These are phyloP conservation scores for Podospora fimiseda DNA, from an alignment of 495 filamentous ascomycete genomes.

Conservation along the genomic window DNA sequence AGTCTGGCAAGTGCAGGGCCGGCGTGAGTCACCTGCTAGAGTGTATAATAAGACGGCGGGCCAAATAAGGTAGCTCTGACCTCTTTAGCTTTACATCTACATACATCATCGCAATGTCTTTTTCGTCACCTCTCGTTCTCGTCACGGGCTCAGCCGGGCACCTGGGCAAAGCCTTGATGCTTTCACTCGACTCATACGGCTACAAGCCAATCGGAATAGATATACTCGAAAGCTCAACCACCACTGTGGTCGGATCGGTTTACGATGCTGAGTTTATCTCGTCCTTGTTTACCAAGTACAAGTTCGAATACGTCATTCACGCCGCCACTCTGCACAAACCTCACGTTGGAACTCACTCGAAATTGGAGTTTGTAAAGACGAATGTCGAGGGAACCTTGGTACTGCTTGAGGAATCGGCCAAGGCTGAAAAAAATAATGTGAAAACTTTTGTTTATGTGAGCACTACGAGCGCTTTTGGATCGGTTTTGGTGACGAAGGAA, in stretches of 20 bases:
- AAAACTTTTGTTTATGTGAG: conserved; percentile 25
- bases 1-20: no score
- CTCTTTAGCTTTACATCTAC: no score
- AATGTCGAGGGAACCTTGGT: conserved; percentile 22
- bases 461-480: conserved; percentile 28
- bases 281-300: conserved; percentile 14
- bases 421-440: neutral
- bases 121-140: conserved; percentile 15
- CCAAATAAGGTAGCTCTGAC: no score
- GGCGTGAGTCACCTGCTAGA: neutral
- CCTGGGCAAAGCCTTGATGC: conserved; percentile 27
- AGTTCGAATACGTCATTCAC: conserved; percentile 23
- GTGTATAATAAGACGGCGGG: no score
- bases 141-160: conserved; percentile 31
- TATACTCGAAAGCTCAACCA: conserved; percentile 14
- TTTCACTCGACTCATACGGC: conserved; percentile 18
- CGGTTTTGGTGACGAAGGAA: conserved; percentile 9
- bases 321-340: conserved; percentile 30
- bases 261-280: conserved; percentile 13
- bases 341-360: conserved; percentile 21
- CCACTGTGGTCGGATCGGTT: conserved; percentile 18
- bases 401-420: conserved; percentile 15
- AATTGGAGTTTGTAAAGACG: conserved; percentile 22
- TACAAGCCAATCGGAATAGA: conserved; percentile 21
- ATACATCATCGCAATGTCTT: neutral